Conservation (phyloP, 495 filamentous ascomycete genomes). For the Venustampulla echinocandica region DNA sequence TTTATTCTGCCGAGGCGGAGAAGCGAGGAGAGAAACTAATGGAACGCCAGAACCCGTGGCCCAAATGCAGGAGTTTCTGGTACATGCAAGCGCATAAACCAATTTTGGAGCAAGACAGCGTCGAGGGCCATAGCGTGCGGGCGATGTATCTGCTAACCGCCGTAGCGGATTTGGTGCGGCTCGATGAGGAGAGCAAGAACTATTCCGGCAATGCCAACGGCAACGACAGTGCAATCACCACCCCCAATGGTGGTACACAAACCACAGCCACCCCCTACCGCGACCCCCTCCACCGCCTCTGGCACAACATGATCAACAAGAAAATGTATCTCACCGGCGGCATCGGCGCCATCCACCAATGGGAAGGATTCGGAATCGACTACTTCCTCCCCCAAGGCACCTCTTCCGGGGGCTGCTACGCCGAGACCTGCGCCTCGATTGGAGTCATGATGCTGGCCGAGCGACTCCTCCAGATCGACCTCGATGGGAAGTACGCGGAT, state of each 20-base stretch:
- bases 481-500: constrained; percentile 45
- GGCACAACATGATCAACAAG: constrained; percentile 49
- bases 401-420: constrained; percentile 53
- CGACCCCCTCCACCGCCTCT: constrained; percentile 35
- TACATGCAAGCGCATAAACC: constrained; percentile 49
- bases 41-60: constrained; percentile 36
- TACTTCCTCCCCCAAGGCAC: constrained; percentile 49
- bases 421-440: constrained; percentile 53
- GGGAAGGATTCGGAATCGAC: constrained; percentile 53
- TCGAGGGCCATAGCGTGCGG: constrained; percentile 53
- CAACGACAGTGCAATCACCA: too few species aligned
- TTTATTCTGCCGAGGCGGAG: constrained; percentile 43
- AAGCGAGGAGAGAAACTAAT: constrained; percentile 41
- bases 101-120: constrained; percentile 43
- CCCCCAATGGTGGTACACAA: too few species aligned
- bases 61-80: constrained; percentile 23
- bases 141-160: constrained; percentile 45
- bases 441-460: constrained; percentile 54
- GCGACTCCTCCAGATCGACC: constrained; percentile 41
- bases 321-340: constrained; percentile 55
- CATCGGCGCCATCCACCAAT: constrained; percentile 50
- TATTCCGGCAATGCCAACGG: too few species aligned
- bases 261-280: too few species aligned
- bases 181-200: constrained; percentile 15
- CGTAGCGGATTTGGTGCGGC: constrained; percentile 30